Conservation (phyloP, 2,329 filamentous ascomycete genomes). For the Pseudogymnoascus sp. region DNA sequence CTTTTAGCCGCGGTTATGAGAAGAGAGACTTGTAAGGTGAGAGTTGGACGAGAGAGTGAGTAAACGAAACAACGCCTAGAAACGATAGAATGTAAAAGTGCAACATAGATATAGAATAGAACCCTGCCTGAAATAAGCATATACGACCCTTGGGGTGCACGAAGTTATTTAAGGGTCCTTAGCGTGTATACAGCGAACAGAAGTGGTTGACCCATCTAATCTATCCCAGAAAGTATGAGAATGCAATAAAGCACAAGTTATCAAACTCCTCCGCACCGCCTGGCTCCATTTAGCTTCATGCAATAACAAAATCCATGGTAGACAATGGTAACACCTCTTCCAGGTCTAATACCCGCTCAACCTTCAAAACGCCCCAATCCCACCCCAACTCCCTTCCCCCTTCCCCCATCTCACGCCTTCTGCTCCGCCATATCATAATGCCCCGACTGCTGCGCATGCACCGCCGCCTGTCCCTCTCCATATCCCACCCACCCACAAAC, state of each 20-base stretch:
- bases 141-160: background rate
- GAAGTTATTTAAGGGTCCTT: background rate
- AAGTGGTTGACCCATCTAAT: background rate
- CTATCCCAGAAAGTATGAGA: too few relatives aligned
- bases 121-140: background rate
- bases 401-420: background rate
- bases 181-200: background rate
- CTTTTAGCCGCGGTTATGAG: background rate
- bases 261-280: background rate
- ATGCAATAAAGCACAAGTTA: background rate
- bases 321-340: background rate
- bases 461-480: constrained; percentile 53
- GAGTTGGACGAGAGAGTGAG: background rate
- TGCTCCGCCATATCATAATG: constrained; percentile 49
- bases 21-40: background rate
- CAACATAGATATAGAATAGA: background rate
- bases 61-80: background rate
- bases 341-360: background rate
- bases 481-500: constrained; percentile 60
- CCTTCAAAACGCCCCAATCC: background rate
- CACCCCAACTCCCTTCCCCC: background rate
- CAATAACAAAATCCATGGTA: background rate
- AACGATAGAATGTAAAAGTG: background rate
- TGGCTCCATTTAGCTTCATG: background rate
- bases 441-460: constrained; percentile 54